Percentiles rank a stretch among this genome's conserved stretches.
Evolutionary conservation across 768 basidiomycete genomes (phyloP).

Genomic region (Serendipita sp.): DNA sequence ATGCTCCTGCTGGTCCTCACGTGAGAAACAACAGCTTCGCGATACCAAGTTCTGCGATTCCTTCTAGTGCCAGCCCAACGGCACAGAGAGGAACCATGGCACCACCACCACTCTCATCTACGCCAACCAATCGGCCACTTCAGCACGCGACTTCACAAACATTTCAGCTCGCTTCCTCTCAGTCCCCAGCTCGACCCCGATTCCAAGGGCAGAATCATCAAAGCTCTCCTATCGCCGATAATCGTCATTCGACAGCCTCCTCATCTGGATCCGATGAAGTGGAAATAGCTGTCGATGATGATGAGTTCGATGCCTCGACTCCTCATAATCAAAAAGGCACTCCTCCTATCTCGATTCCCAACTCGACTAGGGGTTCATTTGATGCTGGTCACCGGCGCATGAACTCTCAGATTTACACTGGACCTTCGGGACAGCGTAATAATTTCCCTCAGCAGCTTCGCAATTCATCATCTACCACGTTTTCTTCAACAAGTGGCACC

Average conservation of each 20-base stretch:
- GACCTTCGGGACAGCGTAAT: not conserved
- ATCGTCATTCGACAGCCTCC: not conserved
- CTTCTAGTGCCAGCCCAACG: not conserved
- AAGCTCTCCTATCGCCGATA: not conserved
- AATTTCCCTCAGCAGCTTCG: not conserved
- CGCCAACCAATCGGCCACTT: not conserved
- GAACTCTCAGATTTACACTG: not conserved
- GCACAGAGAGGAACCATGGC: not conserved
- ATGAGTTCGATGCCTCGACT: not conserved
- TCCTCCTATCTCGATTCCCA: slow-evolving; percentile 3
- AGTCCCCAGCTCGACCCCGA: not conserved
- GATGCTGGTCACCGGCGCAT: not conserved
- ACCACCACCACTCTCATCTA: not conserved
- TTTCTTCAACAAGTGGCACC: not conserved
- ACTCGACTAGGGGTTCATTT: not conserved
- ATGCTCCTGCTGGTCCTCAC: not conserved
- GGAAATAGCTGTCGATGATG: not conserved
- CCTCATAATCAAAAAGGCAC: slow-evolving; percentile 1
- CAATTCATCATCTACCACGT: not conserved
- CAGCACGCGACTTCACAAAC: not conserved
- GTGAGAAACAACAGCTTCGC: not conserved
- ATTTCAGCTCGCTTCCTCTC: not conserved
- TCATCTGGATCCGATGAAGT: slow-evolving; percentile 2
- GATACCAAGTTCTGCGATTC: not conserved
- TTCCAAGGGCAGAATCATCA: too few relatives aligned